Base-by-base conservation (phyloP, 2,329 filamentous ascomycete genomes). In the Zymoseptoria brevis region DNA sequence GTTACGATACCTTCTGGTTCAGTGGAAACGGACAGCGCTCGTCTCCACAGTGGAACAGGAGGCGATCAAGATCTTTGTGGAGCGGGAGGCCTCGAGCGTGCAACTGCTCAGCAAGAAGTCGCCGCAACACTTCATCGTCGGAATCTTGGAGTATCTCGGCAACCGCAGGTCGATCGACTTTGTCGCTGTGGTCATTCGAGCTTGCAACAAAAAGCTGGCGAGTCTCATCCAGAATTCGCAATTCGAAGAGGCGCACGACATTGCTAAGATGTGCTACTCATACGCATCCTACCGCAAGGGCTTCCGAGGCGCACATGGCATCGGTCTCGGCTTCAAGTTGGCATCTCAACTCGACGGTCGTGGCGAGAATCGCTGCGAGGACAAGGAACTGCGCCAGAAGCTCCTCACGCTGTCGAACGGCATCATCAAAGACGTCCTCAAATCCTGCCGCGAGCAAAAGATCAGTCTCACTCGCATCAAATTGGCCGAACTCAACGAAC, bases 251-350 rank as follows among this genome's bases (percentile, higher is more conserved):
- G 77, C 78, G 0, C 69, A 76, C 49, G 75, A 76, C n/a, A 73
- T 80, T 7, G 77, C 75, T 3, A 73, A 72, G 52, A 75, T 74
- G 54, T 73, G 73, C 1, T 78, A 78, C 68, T 68, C 71, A 19
- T 80, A 80, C 61, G 75, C 75, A 3, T 68, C 74, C 53, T 67
- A 71, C 24, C 75, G 77, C 56, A 70, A 72, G 22, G 74, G 77
- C 48, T 81, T 80, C 62, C 69, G 73, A 45, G 68, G 69, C 29
- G 61, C 70, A 1, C 66, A 71, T 19, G 74, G 73, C 55, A 75
- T 80, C 54, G 71, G 71, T 19, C 73, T 75, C 55, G 78, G 77
- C 16, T 79, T 80, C 69, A 74, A 75, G 62, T 69, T 81, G 7
- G 77, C 79, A 11, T 73, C 76, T 50, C 68, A 74, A 19, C 69